These are phyloP conservation scores for Colletotrichum echinochloae DNA, from an alignment of 2,329 filamentous ascomycete species.

Conservation along the genomic window DNA sequence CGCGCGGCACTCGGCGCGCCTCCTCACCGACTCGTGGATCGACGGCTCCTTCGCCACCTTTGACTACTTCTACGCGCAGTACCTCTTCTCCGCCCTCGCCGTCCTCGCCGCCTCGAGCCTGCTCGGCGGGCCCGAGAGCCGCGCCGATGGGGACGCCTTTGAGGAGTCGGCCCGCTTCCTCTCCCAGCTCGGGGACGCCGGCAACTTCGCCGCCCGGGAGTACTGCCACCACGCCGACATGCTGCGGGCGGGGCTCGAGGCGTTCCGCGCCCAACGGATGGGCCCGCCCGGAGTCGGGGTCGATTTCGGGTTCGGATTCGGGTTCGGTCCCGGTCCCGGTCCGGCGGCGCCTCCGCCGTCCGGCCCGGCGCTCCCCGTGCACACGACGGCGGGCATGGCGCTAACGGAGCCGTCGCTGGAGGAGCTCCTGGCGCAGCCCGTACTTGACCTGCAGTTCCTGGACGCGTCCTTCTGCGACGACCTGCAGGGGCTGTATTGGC, in stretches of 20 bases:
- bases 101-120: slow-evolving; percentile 59
- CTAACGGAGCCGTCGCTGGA: slow-evolving; percentile 52
- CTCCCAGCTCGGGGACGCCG: slow-evolving; percentile 52
- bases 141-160: slow-evolving; percentile 54
- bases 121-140: slow-evolving; percentile 46
- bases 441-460: slow-evolving; percentile 50
- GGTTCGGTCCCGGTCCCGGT: not conserved
- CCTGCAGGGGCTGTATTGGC: slow-evolving; percentile 42
- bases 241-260: slow-evolving; percentile 43
- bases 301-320: not conserved
- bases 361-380: slow-evolving; percentile 12
- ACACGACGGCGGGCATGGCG: slow-evolving; percentile 50
- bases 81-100: slow-evolving; percentile 59
- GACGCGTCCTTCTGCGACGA: slow-evolving; percentile 43
- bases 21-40: slow-evolving; percentile 59
- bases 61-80: slow-evolving; percentile 60
- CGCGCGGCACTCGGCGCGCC: slow-evolving; percentile 56
- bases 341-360: not conserved
- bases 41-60: slow-evolving; percentile 59
- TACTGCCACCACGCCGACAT: slow-evolving; percentile 55
- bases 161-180: slow-evolving; percentile 53
- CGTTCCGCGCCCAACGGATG: slow-evolving; percentile 22
- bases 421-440: slow-evolving; percentile 50
- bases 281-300: not conserved
- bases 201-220: slow-evolving; percentile 56